Base-by-base conservation (phyloP, 75 land plant species). In the Ceratopteris richardii region DNA sequence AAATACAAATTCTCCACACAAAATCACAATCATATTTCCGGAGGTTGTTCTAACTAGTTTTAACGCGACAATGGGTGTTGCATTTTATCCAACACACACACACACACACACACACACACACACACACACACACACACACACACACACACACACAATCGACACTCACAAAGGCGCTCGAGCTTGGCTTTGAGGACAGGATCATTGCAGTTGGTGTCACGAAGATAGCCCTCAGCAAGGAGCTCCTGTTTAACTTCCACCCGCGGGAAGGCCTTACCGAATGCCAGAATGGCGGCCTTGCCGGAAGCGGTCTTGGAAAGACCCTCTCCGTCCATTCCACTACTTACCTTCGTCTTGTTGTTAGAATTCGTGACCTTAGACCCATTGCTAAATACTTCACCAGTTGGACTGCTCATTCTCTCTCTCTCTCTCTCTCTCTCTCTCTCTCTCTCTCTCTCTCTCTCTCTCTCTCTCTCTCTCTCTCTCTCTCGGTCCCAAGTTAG, bases 201-300 rank as follows among this genome's bases (percentile, higher is more conserved):
- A 16, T 82, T 71, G 41, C 92, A 81, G 50, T 84, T 87, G 76
- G 91, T 83, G 73, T 84, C 78, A 57, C 63, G 72, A 69, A 95
- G 75, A 60, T 80, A 95, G 51, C 82, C 82, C 43, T 90, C 93
- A 37, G 82, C 93, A 7, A 90, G 77, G 60, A 60, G 71, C 46
- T 90, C 97, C 59, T 95, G 97, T 74, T 87, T 64, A 13, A 91
- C 79, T 22, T 88, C 79, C 54, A 80, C 80, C 47, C 70, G 69
- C 9, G 99, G 99, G 60, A 95, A 82, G 10, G 97, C 99, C 54
- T 82, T 84, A 25, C 97, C 99, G n/a, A 95, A 84, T 36, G 99
- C 99, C 30, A 95, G 54, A 26, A 87, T 65, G 0, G 88, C 67
- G 7, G 97, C 80, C 57, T 82, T 84, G 7, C 89, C 86, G 1